phyloP scores from a whole-genome alignment of 2,329 filamentous ascomycete species.

The Phialocephala sp. region DNA sequence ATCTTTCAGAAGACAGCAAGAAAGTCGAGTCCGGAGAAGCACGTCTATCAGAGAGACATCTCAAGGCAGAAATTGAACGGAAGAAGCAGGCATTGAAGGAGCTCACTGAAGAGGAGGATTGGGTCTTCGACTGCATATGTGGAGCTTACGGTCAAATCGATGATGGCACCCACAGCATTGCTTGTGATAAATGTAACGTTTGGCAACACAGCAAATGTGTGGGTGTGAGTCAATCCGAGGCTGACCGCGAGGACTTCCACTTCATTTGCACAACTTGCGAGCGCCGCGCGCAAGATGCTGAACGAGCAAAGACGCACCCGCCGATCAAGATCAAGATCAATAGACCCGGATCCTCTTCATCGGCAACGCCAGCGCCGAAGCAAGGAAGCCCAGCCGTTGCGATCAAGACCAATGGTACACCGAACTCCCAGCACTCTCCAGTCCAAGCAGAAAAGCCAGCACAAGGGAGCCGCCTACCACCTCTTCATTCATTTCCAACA shows the following conservation, averaged over 20 bases:
- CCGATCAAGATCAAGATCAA: slow-evolving; percentile 61
- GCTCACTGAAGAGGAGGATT: slow-evolving; percentile 73
- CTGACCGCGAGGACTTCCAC: slow-evolving; percentile 84
- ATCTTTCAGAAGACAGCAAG: slow-evolving; percentile 77
- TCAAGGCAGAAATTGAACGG: slow-evolving; percentile 82
- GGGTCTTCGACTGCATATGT: slow-evolving; percentile 95
- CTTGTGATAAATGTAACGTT: slow-evolving; percentile 90
- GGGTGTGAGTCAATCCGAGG: slow-evolving; percentile 76
- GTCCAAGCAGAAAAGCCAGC: slow-evolving; percentile 6
- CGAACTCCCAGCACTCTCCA: slow-evolving; percentile 24
- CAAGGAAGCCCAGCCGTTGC: slow-evolving; percentile 28
- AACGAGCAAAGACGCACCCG: slow-evolving; percentile 63
- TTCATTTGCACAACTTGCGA: slow-evolving; percentile 84
- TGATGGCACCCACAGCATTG: slow-evolving; percentile 90
- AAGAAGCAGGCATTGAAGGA: slow-evolving; percentile 77
- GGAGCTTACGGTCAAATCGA: slow-evolving; percentile 91
- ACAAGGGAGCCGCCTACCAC: slow-evolving; percentile 17
- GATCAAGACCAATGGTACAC: slow-evolving; percentile 27
- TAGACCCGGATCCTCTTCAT: slow-evolving; percentile 54
- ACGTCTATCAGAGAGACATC: slow-evolving; percentile 77
- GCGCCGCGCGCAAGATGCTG: slow-evolving; percentile 66
- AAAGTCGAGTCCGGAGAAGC: slow-evolving; percentile 59
- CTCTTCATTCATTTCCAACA: slow-evolving; percentile 26
- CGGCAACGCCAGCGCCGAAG: slow-evolving; percentile 39
- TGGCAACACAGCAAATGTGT: slow-evolving; percentile 98